phyloP scores from a whole-genome alignment of 768 basidiomycete species.

The Rhodotorula toruloides region DNA sequence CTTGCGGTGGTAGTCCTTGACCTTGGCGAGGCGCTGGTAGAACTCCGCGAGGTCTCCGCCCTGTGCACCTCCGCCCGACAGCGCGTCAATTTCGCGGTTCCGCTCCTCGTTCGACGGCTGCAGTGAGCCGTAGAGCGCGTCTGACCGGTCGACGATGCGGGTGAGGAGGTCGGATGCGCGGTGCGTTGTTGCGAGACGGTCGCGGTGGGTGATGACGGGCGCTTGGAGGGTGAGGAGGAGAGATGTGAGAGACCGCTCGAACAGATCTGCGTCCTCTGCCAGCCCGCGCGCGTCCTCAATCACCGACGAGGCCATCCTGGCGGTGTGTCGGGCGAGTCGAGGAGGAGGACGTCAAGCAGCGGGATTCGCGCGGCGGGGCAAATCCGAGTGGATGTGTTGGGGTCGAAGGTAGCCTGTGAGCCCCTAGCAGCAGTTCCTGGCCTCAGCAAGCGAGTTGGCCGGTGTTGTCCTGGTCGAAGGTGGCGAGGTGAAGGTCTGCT shows the following conservation, averaged over 20 bases:
- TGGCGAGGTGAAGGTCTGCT: no score
- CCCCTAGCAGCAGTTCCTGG: no score
- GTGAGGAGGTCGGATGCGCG: constrained; percentile 83
- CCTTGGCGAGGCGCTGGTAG: constrained; percentile 88
- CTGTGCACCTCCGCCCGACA: constrained; percentile 34
- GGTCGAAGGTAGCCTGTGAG: no score
- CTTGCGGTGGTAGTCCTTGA: constrained; percentile 93
- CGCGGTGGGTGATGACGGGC: constrained; percentile 32
- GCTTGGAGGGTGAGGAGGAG: constrained; percentile 57
- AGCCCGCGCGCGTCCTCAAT: constrained; percentile 90
- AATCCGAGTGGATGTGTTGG: no score
- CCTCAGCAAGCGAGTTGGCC: no score
- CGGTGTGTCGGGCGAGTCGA: background rate
- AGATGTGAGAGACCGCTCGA: constrained; percentile 77
- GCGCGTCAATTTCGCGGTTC: constrained; percentile 36
- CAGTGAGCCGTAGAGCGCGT: constrained; percentile 22
- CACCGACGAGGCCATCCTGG: constrained; percentile 52
- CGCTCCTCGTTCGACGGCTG: constrained; percentile 26
- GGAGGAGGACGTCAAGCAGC: no score
- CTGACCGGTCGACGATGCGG: constrained; percentile 58
- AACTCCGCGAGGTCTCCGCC: constrained; percentile 74
- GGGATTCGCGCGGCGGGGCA: no score
- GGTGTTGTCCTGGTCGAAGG: no score
- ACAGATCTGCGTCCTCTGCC: constrained; percentile 91
- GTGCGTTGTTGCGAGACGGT: constrained; percentile 66